Conservation (phyloP, 2,329 filamentous ascomycete species). For the Penicillium sp. region DNA sequence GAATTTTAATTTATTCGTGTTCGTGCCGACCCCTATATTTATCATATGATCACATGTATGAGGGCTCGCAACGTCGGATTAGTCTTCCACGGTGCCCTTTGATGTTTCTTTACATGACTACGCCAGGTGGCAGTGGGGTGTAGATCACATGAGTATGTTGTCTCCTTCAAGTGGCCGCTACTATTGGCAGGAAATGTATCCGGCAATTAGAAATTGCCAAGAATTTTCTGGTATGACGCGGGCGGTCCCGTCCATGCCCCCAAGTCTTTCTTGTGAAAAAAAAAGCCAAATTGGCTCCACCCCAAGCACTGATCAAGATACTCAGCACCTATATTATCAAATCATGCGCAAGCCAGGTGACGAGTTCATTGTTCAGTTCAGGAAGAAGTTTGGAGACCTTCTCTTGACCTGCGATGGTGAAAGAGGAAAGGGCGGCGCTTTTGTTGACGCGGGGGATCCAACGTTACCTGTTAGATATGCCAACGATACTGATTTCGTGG, state of each 20-base stretch:
- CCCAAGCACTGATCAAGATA: not conserved
- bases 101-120: not conserved
- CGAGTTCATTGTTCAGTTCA: not conserved
- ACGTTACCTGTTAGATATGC: not conserved
- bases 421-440: not conserved
- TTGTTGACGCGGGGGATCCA: not conserved
- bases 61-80: too few species aligned
- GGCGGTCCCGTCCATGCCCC: too few species aligned
- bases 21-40: too few species aligned
- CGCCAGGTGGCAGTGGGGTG: not conserved
- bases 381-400: not conserved
- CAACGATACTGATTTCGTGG: not conserved
- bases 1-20: too few species aligned
- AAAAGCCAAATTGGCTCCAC: not conserved
- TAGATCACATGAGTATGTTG: not conserved
- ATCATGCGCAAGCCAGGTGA: not conserved
- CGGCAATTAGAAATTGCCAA: not conserved
- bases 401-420: not conserved
- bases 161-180: not conserved
- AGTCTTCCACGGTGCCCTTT: too few species aligned
- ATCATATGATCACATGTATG: too few species aligned
- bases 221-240: too few species aligned
- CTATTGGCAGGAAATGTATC: too few species aligned
- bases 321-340: not conserved
- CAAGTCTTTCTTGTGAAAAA: not conserved